Evolutionary conservation across 345 rosid genomes (phyloP), one percentile per base, ranked within the genome.

Genomic region (Carallia brachiata): DNA sequence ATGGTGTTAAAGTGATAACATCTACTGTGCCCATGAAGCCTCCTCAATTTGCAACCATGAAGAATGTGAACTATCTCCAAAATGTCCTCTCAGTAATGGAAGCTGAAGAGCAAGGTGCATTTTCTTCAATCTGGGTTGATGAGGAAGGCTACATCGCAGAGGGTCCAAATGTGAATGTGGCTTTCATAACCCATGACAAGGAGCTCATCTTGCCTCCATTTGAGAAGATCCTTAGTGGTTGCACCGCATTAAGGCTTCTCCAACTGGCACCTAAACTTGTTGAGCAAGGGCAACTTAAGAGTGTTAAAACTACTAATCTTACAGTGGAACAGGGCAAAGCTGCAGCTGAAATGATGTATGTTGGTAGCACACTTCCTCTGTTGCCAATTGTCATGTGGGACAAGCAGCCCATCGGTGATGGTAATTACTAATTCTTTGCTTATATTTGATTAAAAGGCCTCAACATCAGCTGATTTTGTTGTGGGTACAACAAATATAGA

Each of bases 231-330:
- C 88, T 89, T 32, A 65, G 78, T 8, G 91, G 94, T 0, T 85
- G 94, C 84, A 86, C 91, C 6, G 94, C 94, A n/a, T 73, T 75
- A 65, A 85, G 91, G 78, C 89, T 89, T 64, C 88, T 89, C 62
- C 70, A 85, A 69, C 77, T 85, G 13, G 89, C 88, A 19, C 82
- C 84, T 0, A 89, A 81, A 77, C 70, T 89, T 75, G 80, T 85
- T 0, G 84, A 86, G 74, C 83, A 74, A 69, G 89, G 91, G 72
- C 62, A 47, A 27, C 68, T 89, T 67, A 86, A 78, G 56, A 58
- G 82, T 40, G 74, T 84, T 37, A 84, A 74, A 63, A 85, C 79
- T 10, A 69, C 37, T 28, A 81, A 75, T 65, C 71, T 89, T 37
- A 82, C 82, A 0, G 76, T 74, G 12, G 78, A 82, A 62, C 86